Base-by-base conservation (phyloP, 192 early-diverging fungal genomes). In the Lunasporangiospora selenospora region DNA sequence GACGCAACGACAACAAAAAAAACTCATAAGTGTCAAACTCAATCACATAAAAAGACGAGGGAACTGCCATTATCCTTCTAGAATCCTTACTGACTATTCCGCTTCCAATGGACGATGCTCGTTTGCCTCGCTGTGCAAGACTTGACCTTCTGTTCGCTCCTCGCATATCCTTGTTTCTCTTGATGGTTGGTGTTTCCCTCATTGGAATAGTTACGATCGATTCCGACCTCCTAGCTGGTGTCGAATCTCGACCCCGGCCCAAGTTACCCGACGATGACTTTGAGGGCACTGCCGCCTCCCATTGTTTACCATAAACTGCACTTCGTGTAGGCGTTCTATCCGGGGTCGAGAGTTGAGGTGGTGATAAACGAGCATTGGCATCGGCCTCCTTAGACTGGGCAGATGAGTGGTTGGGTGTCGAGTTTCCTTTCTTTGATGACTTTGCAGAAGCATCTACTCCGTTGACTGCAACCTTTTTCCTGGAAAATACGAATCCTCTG, bases 111-210 rank as follows among this genome's bases (percentile, higher is more conserved):
- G 69, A 63, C 1, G 69, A 73, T 16, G 69, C 69, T 38, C 69
- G 49, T 44, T 63, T 62, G 11, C 69, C 69, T 7, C 69, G 37
- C 55, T 63, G 34, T 12, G 44, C 60, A 18, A 73, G 59, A 16
- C 69, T 73, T 19, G 69, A 73, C 24, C 69, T 53, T 13, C 67
- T 44, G 30, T 50, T 73, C 3, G 47, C 69, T 32, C 33, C 52
- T 29, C 69, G 13, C 27, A 73, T n/a, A 33, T 73, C 69, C 34
- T 58, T 73, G 55, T 73, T 73, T 30, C 56, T 53, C 1, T 73
- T 62, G 49, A 73, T 73, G 42, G 48, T 73, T 6, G 69, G 69
- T 7, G 69, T 73, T 36, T 73, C 69, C 47, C 69, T 54, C 69
- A 73, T 63, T 2, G 69, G 69, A 3, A 73, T 73, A 3, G 40